These are phyloP conservation scores for Syncephalastrum contaminatum DNA, from an alignment of 371 early-diverging fungal species.

Conservation along the genomic window DNA sequence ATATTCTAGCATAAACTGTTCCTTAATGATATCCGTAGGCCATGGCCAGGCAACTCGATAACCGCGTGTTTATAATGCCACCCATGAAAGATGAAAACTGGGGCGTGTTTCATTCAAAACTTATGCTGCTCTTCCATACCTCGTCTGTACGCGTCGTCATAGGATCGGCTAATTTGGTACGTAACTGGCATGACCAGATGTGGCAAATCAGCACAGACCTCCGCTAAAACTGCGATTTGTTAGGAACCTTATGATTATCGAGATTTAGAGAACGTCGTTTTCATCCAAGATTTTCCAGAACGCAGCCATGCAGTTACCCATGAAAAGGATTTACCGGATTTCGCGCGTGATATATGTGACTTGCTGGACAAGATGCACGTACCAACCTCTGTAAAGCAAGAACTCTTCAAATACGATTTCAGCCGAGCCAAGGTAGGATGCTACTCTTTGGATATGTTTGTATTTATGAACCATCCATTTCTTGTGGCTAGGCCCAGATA, in stretches of 20 bases:
- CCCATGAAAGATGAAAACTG: constrained; percentile 33
- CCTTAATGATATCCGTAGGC: constrained; percentile 19
- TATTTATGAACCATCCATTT: neutral
- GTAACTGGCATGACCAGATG: neutral
- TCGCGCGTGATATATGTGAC: constrained; percentile 35
- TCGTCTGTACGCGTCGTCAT: constrained; percentile 43
- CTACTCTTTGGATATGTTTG: neutral
- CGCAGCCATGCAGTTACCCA: constrained; percentile 3
- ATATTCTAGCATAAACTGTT: neutral
- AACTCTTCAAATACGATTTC: constrained; percentile 37
- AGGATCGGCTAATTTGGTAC: constrained; percentile 49
- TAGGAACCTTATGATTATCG: constrained; percentile 43
- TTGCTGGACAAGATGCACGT: constrained; percentile 36
- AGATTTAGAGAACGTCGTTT: constrained; percentile 48
- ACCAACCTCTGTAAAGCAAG: constrained; percentile 34
- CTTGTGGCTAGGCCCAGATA: constrained; percentile 27
- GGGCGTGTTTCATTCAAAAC: constrained; percentile 45
- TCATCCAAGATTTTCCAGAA: constrained; percentile 47
- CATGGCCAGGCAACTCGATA: constrained; percentile 19
- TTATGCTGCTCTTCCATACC: constrained; percentile 41
- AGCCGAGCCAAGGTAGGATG: constrained; percentile 31
- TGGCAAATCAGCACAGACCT: neutral
- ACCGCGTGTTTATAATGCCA: constrained; percentile 33
- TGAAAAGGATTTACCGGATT: constrained; percentile 17
- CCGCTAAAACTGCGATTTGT: neutral